Conservation (phyloP, 208 protist genomes). For the Phytomonas sp. region DNA sequence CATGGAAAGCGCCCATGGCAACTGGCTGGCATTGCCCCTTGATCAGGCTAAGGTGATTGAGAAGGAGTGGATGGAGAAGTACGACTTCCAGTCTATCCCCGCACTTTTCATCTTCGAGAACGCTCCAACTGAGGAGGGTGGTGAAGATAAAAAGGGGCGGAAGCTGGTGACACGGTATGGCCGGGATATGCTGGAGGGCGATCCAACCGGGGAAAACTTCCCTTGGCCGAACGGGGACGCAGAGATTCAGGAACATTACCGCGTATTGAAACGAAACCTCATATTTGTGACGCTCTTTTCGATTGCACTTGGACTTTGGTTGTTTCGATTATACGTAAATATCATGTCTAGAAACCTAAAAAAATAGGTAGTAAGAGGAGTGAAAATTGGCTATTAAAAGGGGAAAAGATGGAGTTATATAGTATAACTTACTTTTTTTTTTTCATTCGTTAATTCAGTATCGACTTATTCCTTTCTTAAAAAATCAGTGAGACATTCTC, state of each 20-base stretch:
- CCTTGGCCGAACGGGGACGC: conserved; percentile 26
- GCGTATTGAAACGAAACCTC: neutral
- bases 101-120: conserved; percentile 35
- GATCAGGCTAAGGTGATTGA: conserved; percentile 11
- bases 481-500: neutral
- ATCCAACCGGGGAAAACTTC: conserved; percentile 31
- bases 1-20: conserved; percentile 21
- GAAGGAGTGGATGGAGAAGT: conserved; percentile 15
- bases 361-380: neutral
- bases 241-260: neutral
- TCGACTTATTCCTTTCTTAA: neutral
- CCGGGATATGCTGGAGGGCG: conserved; percentile 19
- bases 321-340: conserved; percentile 8
- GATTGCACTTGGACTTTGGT: conserved; percentile 1
- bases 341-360: neutral
- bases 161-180: conserved; percentile 20
- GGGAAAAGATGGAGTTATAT: conserved; percentile 6
- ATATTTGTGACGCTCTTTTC: conserved; percentile 11
- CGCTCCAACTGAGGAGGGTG: conserved; percentile 3
- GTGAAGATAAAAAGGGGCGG: neutral
- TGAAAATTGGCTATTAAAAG: neutral
- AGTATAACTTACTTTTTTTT: neutral
- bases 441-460: conserved; percentile 3
- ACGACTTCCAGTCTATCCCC: conserved; percentile 29
- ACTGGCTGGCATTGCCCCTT: conserved; percentile 39